phyloP scores from a whole-genome alignment of 306 rosid genomes.

The Delonix regia region DNA sequence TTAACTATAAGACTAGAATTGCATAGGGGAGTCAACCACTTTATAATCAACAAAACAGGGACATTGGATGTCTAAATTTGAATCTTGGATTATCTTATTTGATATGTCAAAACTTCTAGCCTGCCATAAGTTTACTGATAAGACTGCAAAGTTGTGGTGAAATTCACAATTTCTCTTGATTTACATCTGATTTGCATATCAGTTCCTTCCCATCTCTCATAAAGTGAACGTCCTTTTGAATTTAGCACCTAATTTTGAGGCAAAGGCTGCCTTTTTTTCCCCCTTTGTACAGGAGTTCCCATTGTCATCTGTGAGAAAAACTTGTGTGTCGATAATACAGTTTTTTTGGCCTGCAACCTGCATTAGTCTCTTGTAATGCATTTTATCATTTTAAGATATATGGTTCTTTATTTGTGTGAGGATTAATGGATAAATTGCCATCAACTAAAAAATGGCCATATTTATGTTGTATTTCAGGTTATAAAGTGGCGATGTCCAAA shows the following conservation, averaged over 20 bases:
- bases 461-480: slow-evolving; percentile 42
- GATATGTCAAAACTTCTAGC: slow-evolving; percentile 5
- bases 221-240: slow-evolving; percentile 50
- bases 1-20: slow-evolving; percentile 1
- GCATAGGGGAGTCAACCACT: slow-evolving; percentile 16
- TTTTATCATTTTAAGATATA: slow-evolving; percentile 8
- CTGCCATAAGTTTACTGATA: slow-evolving; percentile 2
- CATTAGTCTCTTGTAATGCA: slow-evolving; percentile 18
- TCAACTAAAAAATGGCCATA: slow-evolving; percentile 25
- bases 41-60: slow-evolving; percentile 1
- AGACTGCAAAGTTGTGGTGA: slow-evolving; percentile 1
- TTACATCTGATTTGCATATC: slow-evolving; percentile 1
- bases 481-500: slow-evolving; percentile 58
- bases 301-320: slow-evolving; percentile 31
- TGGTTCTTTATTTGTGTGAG: background rate
- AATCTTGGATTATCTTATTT: slow-evolving; percentile 3
- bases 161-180: background rate
- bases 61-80: slow-evolving; percentile 4
- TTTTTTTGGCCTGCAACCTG: slow-evolving; percentile 16
- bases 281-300: slow-evolving; percentile 57
- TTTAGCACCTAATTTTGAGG: slow-evolving; percentile 55
- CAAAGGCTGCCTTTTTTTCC: too few species aligned
- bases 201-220: background rate
- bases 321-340: slow-evolving; percentile 2
- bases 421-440: slow-evolving; percentile 5